These are phyloP conservation scores for Marasmius fiardii DNA, from an alignment of 1,284 basidiomycete species.

Conservation along the genomic window DNA sequence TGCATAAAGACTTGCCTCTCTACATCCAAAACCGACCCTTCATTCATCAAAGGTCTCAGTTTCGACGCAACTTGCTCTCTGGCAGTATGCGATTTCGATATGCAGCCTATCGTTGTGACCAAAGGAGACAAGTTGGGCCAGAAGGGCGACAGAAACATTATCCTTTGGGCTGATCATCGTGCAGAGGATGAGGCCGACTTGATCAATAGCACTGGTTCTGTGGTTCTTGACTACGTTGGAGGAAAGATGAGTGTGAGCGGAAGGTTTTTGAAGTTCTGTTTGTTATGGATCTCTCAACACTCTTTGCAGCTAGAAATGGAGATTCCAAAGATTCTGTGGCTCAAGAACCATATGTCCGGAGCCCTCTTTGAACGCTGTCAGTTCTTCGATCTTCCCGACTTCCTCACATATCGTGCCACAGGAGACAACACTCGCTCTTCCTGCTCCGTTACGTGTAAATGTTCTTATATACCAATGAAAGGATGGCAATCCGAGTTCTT, in stretches of 20 bases:
- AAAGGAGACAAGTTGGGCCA: slow-evolving; percentile 63
- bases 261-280: slow-evolving; percentile 19
- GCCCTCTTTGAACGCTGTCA: slow-evolving; percentile 76
- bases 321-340: slow-evolving; percentile 94
- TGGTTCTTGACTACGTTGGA: slow-evolving; percentile 93
- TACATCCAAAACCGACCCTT: slow-evolving; percentile 58
- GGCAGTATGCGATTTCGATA: slow-evolving; percentile 78
- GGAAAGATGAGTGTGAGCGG: slow-evolving; percentile 94
- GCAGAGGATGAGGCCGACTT: slow-evolving; percentile 88
- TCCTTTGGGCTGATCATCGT: slow-evolving; percentile 94
- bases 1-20: slow-evolving; percentile 71
- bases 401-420: slow-evolving; percentile 92
- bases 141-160: slow-evolving; percentile 76
- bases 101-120: slow-evolving; percentile 79
- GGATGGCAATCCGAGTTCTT: slow-evolving; percentile 94
- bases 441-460: slow-evolving; percentile 97
- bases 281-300: slow-evolving; percentile 2
- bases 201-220: slow-evolving; percentile 84
- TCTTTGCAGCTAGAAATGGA: slow-evolving; percentile 87
- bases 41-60: slow-evolving; percentile 82
- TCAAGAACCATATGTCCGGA: slow-evolving; percentile 82
- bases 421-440: slow-evolving; percentile 76
- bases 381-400: slow-evolving; percentile 98
- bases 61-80: slow-evolving; percentile 98
- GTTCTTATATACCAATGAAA: slow-evolving; percentile 82